These are phyloP conservation scores for Penicillium sp. DNA, from an alignment of 2,329 filamentous ascomycete genomes.

Conservation along the genomic window DNA sequence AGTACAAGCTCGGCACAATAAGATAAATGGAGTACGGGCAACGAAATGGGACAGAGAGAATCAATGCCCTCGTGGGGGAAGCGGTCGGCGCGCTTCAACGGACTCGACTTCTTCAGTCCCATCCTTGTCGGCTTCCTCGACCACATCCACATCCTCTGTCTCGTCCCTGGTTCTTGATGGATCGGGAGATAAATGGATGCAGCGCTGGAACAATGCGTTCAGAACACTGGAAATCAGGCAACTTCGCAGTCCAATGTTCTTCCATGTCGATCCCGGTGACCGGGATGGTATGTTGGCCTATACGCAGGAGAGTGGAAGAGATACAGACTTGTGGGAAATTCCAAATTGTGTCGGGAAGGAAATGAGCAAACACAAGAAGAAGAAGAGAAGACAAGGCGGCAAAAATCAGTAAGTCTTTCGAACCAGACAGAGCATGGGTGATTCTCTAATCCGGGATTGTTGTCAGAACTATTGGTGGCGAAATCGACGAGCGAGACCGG, in stretches of 20 bases:
- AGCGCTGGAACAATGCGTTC: slow-evolving; percentile 71
- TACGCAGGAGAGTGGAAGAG: slow-evolving; percentile 61
- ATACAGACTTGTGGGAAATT: slow-evolving; percentile 68
- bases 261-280: slow-evolving; percentile 75
- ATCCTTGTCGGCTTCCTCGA: slow-evolving; percentile 22
- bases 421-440: background rate
- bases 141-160: slow-evolving; percentile 12
- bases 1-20: slow-evolving; percentile 29
- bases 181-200: slow-evolving; percentile 65
- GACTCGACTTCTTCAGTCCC: slow-evolving; percentile 23
- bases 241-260: slow-evolving; percentile 78
- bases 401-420: slow-evolving; percentile 42
- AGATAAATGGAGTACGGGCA: slow-evolving; percentile 31
- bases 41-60: slow-evolving; percentile 28
- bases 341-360: slow-evolving; percentile 75
- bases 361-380: slow-evolving; percentile 72
- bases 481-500: slow-evolving; percentile 66
- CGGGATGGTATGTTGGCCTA: slow-evolving; percentile 72
- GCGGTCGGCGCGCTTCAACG: slow-evolving; percentile 16
- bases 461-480: slow-evolving; percentile 28
- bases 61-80: slow-evolving; percentile 5
- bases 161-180: slow-evolving; percentile 69
- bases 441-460: slow-evolving; percentile 2
- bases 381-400: slow-evolving; percentile 68
- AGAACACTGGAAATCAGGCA: slow-evolving; percentile 68